Evolutionary conservation across 441 rosid species (phyloP).

Genomic region (Populus hybrid): DNA sequence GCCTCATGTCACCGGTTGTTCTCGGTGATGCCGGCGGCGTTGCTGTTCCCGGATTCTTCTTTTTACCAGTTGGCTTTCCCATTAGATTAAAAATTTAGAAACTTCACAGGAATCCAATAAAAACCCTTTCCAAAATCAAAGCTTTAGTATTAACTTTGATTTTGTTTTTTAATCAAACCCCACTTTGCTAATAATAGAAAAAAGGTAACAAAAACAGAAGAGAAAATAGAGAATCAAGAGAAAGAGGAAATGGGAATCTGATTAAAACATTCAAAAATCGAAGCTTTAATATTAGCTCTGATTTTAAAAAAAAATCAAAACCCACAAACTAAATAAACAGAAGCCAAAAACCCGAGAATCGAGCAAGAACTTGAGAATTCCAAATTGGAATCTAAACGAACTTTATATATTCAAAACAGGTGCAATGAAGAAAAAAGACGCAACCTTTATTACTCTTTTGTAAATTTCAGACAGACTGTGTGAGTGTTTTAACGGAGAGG

Average conservation of each 20-base stretch:
- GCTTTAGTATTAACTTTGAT: neutral
- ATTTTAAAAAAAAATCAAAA: neutral
- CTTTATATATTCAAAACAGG: neutral
- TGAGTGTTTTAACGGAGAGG: neutral
- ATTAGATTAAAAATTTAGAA: constrained; percentile 22
- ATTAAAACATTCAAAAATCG: constrained; percentile 14
- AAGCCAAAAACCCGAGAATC: neutral
- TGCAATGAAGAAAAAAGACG: neutral
- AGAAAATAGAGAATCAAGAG: neutral
- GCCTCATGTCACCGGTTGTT: constrained; percentile 30
- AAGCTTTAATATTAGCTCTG: neutral
- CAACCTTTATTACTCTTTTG: neutral
- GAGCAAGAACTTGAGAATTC: neutral
- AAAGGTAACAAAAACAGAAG: neutral
- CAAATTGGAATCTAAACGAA: neutral
- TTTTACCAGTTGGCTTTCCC: constrained; percentile 97
- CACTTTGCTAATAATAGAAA: neutral
- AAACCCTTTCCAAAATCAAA: neutral
- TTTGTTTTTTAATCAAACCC: neutral
- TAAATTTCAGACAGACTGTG: neutral
- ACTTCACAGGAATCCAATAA: neutral
- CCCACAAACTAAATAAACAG: neutral
- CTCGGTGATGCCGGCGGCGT: constrained; percentile 28
- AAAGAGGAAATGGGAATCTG: neutral
- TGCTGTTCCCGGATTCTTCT: constrained; percentile 47